Evolutionary conservation across 768 basidiomycete genomes (phyloP).

Genomic region (Suillus hirtellus): DNA sequence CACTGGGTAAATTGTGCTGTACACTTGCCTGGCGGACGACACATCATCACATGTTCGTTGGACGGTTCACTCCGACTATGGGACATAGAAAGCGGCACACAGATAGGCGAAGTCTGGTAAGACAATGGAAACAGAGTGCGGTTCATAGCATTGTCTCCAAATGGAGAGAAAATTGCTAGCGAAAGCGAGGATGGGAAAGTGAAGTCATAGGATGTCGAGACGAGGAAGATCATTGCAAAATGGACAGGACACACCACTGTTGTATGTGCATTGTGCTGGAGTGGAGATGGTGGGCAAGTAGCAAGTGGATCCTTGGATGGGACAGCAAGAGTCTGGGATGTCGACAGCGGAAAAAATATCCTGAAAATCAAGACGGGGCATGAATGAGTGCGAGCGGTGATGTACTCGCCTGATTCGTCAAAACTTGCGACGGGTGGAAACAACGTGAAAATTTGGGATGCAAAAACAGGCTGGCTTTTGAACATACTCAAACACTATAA

Average conservation of each 20-base stretch:
- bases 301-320: not conserved
- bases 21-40: not conserved
- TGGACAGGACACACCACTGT: not conserved
- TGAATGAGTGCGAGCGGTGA: not conserved
- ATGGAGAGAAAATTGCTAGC: not conserved
- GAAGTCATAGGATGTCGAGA: not conserved
- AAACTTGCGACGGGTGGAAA: not conserved
- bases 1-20: not conserved
- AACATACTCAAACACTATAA: not conserved
- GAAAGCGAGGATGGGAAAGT: not conserved
- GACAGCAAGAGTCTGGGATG: not conserved
- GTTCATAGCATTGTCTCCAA: not conserved
- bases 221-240: not conserved
- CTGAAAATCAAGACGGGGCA: not conserved
- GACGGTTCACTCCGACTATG: not conserved
- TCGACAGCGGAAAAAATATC: not conserved
- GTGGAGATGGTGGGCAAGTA: not conserved
- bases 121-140: accelerated
- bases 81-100: not conserved
- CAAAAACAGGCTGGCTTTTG: not conserved
- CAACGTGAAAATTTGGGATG: not conserved
- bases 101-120: not conserved
- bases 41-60: not conserved
- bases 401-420: not conserved
- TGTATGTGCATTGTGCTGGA: not conserved